Base-by-base conservation (phyloP, 352 stramenopile species). In the Pythium dissotocum region DNA sequence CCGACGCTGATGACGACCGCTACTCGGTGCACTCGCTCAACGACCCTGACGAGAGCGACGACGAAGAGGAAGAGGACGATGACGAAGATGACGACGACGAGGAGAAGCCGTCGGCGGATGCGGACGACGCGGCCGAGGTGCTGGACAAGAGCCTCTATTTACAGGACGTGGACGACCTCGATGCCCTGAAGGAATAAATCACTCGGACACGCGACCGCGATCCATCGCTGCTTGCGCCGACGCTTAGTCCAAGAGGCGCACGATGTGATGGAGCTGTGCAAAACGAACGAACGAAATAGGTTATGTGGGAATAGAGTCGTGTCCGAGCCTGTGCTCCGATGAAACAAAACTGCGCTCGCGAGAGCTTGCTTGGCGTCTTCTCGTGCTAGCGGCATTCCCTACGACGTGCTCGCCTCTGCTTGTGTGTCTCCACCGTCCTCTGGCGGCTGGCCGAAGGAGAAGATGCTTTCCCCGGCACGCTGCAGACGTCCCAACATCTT, bases 121-220 rank as follows among this genome's bases (percentile, higher is more conserved):
- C 89, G 63, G 85, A 91, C 56, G 77, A 70, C 21, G 74, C 78
- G 58, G 77, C 79, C 57, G 82, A 79, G 46, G 82, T 91, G 60
- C 88, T 93, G 77, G 85, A 93, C 77, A 93, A 93, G 70, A 93
- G 85, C 35, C 68, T 93, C 61, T 93, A 93, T 77, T 75, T 93
- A 68, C 83, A 93, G 77, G 85, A 90, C 57, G 79, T 77, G 51
- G 83, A 90, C 21, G 85, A 91, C 66, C 73, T 93, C 24, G 85
- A 93, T 70, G 82, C 82, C 28, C 75, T 91, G 42, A 93, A 93
- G 69, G 83, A 90, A 69, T 93, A 73, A 90, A 52, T 53, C 60
- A 64, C 59, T 58, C 24, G 12, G 42, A 38, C 30, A 53, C 32
- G 24, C n/a, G 16, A 40, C 16, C 55, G 30, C 42, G 42, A 26